Evolutionary conservation across 257 asterid species (phyloP).

Genomic region (Solanum rostratum): DNA sequence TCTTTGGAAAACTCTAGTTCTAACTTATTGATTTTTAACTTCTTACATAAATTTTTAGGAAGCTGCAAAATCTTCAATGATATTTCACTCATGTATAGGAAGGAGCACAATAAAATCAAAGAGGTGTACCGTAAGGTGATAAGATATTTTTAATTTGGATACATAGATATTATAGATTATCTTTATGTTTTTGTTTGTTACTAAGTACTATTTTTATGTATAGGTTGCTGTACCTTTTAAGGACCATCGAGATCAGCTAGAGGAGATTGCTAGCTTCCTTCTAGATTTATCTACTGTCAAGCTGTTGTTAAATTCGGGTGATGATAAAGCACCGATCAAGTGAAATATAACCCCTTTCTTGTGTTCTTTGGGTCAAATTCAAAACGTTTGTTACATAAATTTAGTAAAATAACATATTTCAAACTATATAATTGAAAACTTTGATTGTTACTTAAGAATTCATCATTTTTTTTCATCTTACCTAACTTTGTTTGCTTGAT

Average conservation of each 20-base stretch:
- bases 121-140: too few relatives aligned
- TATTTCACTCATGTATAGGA: too few relatives aligned
- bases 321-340: not conserved
- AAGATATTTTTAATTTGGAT: too few relatives aligned
- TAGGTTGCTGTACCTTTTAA: slow-evolving; percentile 18
- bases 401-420: not conserved
- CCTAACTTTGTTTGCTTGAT: not conserved
- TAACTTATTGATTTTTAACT: too few relatives aligned
- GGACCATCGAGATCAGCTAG: slow-evolving; percentile 83
- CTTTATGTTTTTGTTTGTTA: not conserved
- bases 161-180: not conserved
- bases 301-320: not conserved
- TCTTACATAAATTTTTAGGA: too few relatives aligned
- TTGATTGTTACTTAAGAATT: not conserved
- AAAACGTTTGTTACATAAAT: not conserved
- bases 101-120: too few relatives aligned
- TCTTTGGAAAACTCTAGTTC: too few relatives aligned
- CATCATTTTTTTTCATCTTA: not conserved
- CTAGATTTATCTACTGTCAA: slow-evolving; percentile 23
- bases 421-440: not conserved
- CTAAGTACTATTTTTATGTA: not conserved
- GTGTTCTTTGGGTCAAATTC: not conserved
- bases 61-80: too few relatives aligned
- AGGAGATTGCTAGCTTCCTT: slow-evolving; percentile 75
- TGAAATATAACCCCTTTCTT: not conserved